These are phyloP conservation scores for Calonectria pseudoreteaudii DNA, from an alignment of 2,329 filamentous ascomycete genomes.

Conservation along the genomic window DNA sequence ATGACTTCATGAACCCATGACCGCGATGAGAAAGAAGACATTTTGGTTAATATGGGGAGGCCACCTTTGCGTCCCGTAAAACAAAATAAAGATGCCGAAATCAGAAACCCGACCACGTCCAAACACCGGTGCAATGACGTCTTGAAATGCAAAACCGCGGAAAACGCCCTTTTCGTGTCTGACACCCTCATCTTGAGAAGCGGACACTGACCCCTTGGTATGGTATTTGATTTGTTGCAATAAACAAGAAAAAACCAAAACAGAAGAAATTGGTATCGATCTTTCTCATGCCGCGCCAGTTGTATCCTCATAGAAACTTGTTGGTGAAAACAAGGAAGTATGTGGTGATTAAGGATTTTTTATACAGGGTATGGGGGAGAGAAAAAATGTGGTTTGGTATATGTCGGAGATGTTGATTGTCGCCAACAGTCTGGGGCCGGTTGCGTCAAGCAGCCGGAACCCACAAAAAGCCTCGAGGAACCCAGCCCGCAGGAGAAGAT, in stretches of 20 bases:
- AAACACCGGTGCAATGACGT: constrained; percentile 61
- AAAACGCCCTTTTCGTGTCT: constrained; percentile 56
- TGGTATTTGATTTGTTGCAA: constrained; percentile 45
- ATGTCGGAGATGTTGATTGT: constrained; percentile 39
- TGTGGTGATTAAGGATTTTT: constrained; percentile 61
- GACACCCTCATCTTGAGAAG: constrained; percentile 52
- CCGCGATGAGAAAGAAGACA: constrained; percentile 47
- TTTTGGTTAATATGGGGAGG: constrained; percentile 43
- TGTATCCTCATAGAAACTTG: constrained; percentile 48
- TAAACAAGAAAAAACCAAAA: constrained; percentile 46
- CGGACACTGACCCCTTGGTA: constrained; percentile 40
- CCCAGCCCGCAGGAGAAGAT: constrained; percentile 52
- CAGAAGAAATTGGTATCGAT: constrained; percentile 59
- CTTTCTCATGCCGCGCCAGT: constrained; percentile 56
- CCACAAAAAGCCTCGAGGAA: constrained; percentile 49
- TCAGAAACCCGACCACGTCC: constrained; percentile 39
- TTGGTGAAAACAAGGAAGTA: constrained; percentile 48
- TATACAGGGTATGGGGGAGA: constrained; percentile 55
- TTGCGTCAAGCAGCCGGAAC: constrained; percentile 41
- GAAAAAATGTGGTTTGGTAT: constrained; percentile 28
- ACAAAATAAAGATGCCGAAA: constrained; percentile 46
- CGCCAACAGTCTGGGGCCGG: constrained; percentile 45
- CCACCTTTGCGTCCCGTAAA: constrained; percentile 40
- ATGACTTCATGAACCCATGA: constrained; percentile 61
- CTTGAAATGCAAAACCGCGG: constrained; percentile 57